Evolutionary conservation across 345 rosid species (phyloP), one percentile per base, ranked within the genome.

Genomic region (Moricandia arvensis): DNA sequence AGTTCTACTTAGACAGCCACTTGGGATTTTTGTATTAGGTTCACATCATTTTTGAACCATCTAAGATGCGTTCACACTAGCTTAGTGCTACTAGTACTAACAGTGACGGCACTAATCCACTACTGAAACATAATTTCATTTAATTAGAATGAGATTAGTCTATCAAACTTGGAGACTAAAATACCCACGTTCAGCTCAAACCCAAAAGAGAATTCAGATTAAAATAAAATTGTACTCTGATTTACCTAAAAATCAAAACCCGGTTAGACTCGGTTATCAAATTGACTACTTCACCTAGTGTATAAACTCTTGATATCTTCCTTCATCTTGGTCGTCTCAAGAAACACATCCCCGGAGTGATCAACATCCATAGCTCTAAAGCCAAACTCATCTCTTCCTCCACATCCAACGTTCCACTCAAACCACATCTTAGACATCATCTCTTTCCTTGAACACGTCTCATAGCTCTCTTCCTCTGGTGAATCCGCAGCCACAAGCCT

Each of bases 351-450:
- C 4, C 82, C 89, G 3, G 84, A 87, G n/a, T 88, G 64, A 21
- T 83, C 75, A 74, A 85, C 79, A 29, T 83, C 87, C 8, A 90
- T 63, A 5, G 76, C 79, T 78, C 83, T 86, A 16, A 81, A 81
- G 34, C 83, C 82, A 54, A 92, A 89, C 30, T 53, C 58, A 53
- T 75, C 83, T 77, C 83, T 75, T 17, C 92, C 89, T 15, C 92
- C 89, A 21, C 85, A 75, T 16, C 80, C 85, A 78, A 88, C 86
- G 2, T 88, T 89, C 99, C 97, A 95, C 59, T 95, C 99, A 8
- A 95, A 95, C 97, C 97, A 95, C 90, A 89, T 82, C 76, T 91
- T 90, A 1, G 97, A 85, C 55, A 95, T 89, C 29, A 85, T 75
- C 77, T 95, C 98, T 80, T 95, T 95, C 59, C 85, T 79, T 65